phyloP scores from a whole-genome alignment of 345 rosid species.

The Eucalyptus grandis region DNA sequence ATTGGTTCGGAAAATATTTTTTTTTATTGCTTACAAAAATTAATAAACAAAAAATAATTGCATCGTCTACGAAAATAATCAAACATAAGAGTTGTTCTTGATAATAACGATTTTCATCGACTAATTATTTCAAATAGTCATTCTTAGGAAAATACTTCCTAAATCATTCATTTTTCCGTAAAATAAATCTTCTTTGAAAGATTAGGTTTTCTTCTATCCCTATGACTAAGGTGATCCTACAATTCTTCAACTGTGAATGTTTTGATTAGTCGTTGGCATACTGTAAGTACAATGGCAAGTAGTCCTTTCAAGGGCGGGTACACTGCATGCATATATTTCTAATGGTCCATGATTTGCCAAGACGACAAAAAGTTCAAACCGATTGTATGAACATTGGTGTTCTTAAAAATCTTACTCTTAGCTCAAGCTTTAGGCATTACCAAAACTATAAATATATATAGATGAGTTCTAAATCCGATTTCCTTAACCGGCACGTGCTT shows the following conservation, averaged over 20 bases:
- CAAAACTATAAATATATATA: too few species aligned
- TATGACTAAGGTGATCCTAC: background rate
- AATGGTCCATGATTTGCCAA: background rate
- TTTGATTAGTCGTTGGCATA: background rate
- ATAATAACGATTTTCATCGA: accelerated
- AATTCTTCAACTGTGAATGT: background rate
- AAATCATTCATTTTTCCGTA: background rate
- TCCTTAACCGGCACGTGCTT: background rate
- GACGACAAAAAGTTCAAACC: background rate
- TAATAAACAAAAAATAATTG: background rate
- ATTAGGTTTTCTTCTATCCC: background rate
- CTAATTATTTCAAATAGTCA: background rate
- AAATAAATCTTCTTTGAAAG: background rate
- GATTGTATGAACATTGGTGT: background rate
- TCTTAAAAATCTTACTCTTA: background rate
- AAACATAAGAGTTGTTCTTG: background rate
- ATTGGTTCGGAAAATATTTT: background rate
- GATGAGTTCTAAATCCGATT: too few species aligned
- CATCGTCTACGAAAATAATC: background rate
- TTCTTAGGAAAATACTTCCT: background rate
- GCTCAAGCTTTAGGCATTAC: background rate
- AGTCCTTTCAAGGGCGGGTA: background rate
- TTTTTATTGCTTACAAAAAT: background rate
- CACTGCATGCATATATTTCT: background rate
- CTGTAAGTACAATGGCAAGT: background rate